Percentiles rank a stretch among this genome's conserved stretches.
phyloP scores from a whole-genome alignment of 2,329 filamentous ascomycete species.

The Macroventuria anomochaeta region DNA sequence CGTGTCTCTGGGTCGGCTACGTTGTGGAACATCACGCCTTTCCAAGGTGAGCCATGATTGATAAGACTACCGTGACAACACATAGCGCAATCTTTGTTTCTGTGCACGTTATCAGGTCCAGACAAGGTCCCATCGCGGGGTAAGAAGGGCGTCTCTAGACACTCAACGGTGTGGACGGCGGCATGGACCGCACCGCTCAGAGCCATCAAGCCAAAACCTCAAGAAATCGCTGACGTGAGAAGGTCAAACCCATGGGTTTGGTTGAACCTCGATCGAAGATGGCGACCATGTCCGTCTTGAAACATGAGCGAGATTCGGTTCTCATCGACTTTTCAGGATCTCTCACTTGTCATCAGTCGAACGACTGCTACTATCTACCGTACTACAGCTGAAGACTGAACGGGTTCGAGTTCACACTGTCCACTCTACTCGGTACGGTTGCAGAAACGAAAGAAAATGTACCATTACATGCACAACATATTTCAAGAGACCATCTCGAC shows the following conservation, averaged over 20 bases:
- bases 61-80: slow-evolving; percentile 24
- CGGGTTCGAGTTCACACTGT: not conserved
- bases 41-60: slow-evolving; percentile 10
- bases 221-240: slow-evolving; percentile 2
- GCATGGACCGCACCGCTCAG: slow-evolving; percentile 23
- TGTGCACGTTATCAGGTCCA: slow-evolving; percentile 8
- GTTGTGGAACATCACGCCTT: slow-evolving; percentile 9
- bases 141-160: not conserved
- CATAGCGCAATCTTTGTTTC: slow-evolving; percentile 11
- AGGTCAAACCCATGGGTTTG: not conserved
- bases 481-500: not conserved
- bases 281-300: not conserved
- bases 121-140: slow-evolving; percentile 14
- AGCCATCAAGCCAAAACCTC: not conserved
- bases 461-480: not conserved
- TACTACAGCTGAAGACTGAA: not conserved
- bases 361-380: too few relatives aligned
- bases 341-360: too few relatives aligned
- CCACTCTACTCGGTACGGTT: not conserved
- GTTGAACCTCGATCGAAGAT: not conserved
- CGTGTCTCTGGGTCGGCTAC: not conserved
- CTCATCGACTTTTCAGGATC: not conserved
- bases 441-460: not conserved
- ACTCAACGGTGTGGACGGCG: slow-evolving; percentile 12
- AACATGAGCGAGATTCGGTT: not conserved